Conservation (phyloP, 2,329 filamentous ascomycete species). For the Exophiala sp. region DNA sequence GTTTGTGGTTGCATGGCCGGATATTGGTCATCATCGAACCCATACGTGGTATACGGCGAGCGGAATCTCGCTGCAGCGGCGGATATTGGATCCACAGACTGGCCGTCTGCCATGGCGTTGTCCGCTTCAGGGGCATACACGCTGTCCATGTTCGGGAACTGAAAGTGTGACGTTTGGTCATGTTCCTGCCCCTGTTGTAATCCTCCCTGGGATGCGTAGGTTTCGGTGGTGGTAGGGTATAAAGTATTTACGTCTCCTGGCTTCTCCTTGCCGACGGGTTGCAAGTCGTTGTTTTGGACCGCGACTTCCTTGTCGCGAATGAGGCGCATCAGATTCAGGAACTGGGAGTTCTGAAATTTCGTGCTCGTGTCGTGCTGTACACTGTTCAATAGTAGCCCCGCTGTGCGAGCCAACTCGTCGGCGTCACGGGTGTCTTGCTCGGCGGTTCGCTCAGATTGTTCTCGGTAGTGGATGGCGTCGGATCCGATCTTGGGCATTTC, state of each 20-base stretch:
- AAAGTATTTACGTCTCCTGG: too few relatives aligned
- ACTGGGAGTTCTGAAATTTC: slow-evolving; percentile 74
- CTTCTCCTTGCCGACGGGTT: slow-evolving; percentile 37
- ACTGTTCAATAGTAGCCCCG: slow-evolving; percentile 62
- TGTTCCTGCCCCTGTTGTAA: neutral
- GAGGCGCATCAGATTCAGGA: slow-evolving; percentile 69
- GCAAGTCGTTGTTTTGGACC: slow-evolving; percentile 64
- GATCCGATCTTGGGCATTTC: slow-evolving; percentile 39
- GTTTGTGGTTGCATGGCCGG: slow-evolving; percentile 11
- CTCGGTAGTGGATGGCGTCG: slow-evolving; percentile 37
- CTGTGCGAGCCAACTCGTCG: slow-evolving; percentile 66
- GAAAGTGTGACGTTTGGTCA: slow-evolving; percentile 17
- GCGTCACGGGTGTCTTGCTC: slow-evolving; percentile 43
- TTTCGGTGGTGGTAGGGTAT: neutral
- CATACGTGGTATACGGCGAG: slow-evolving; percentile 20
- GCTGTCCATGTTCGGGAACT: slow-evolving; percentile 27
- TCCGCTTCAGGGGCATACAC: slow-evolving; percentile 20
- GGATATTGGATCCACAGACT: neutral
- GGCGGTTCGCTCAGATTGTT: slow-evolving; percentile 15
- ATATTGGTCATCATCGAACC: slow-evolving; percentile 18
- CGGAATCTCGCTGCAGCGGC: neutral
- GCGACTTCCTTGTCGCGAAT: slow-evolving; percentile 66
- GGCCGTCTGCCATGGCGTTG: neutral
- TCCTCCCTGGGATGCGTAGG: too few relatives aligned
- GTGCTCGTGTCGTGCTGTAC: slow-evolving; percentile 62